A percentile compares a stretch with the other conserved stretches of the same genome.
phyloP scores from a whole-genome alignment of 768 basidiomycete genomes.

The Kwoniella botswanensis region DNA sequence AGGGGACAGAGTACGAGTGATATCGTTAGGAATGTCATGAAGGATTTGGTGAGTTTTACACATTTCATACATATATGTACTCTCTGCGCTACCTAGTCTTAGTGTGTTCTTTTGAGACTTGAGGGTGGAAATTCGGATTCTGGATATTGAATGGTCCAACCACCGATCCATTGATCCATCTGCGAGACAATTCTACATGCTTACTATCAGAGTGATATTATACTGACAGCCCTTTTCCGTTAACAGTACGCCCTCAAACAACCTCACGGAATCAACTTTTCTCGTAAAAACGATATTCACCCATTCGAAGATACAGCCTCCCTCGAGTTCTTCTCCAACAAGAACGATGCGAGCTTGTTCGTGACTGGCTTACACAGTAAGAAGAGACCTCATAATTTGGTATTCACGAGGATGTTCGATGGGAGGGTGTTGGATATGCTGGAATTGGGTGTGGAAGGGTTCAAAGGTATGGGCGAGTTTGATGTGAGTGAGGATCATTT shows the following conservation, averaged over 20 bases:
- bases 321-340: constrained; percentile 87
- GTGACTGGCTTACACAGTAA: constrained; percentile 89
- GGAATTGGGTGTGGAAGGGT: constrained; percentile 85
- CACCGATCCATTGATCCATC: no score
- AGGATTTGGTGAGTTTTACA: constrained; percentile 73
- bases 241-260: constrained; percentile 88
- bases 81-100: no score
- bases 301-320: constrained; percentile 86
- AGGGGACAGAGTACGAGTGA: constrained; percentile 85
- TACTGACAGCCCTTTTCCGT: no score
- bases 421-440: constrained; percentile 88
- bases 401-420: constrained; percentile 85
- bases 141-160: no score
- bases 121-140: no score
- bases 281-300: constrained; percentile 86
- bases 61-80: no score
- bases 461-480: constrained; percentile 77
- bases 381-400: constrained; percentile 86
- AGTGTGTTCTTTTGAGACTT: no score
- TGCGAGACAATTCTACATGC: no score
- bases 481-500: constrained; percentile 65
- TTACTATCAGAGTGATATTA: no score
- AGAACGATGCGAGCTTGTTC: constrained; percentile 94
- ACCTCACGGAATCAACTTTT: constrained; percentile 87
- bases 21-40: constrained; percentile 77